phyloP scores from a whole-genome alignment of 2,329 filamentous ascomycete genomes.

The Aureobasidium subglaciale region DNA sequence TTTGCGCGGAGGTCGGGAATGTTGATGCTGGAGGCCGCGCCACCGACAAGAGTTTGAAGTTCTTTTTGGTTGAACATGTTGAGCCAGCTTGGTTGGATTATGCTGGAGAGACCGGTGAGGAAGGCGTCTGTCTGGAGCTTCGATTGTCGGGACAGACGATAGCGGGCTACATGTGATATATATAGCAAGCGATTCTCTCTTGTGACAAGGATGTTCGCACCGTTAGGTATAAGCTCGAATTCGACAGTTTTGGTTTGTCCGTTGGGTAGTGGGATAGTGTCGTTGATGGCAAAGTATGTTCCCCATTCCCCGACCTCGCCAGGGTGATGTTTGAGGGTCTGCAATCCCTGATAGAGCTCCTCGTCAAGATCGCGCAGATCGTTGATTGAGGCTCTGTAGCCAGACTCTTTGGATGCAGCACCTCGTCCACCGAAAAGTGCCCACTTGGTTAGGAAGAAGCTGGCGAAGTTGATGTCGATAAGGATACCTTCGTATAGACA shows the following conservation, averaged over 20 bases:
- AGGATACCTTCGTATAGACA: constrained; percentile 96
- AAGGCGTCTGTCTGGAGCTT: constrained; percentile 79
- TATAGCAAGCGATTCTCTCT: constrained; percentile 93
- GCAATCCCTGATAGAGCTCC: constrained; percentile 78
- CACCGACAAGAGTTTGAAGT: constrained; percentile 85
- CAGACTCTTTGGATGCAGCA: constrained; percentile 57
- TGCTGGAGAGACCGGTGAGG: constrained; percentile 72
- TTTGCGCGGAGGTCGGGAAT: constrained; percentile 77
- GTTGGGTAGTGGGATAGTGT: constrained; percentile 44
- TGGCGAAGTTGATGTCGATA: constrained; percentile 84
- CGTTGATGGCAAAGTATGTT: constrained; percentile 83
- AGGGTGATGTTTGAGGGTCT: constrained; percentile 73
- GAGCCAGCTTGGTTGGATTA: constrained; percentile 88
- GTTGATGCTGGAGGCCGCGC: constrained; percentile 78
- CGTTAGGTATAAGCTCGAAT: constrained; percentile 67
- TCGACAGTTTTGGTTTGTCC: constrained; percentile 54
- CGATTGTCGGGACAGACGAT: constrained; percentile 76
- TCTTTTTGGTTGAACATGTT: constrained; percentile 98
- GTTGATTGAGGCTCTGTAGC: constrained; percentile 88
- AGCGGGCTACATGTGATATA: constrained; percentile 82
- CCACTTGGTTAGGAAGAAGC: constrained; percentile 97
- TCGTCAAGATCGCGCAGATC: constrained; percentile 90
- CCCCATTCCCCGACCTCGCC: constrained; percentile 74
- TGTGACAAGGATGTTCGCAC: constrained; percentile 70
- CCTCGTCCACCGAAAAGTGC: constrained; percentile 61